Percentiles rank a stretch among this genome's conserved stretches.
Evolutionary conservation across 1,139 yeast species (phyloP).

Genomic region (Yamadazyma taylorii): DNA sequence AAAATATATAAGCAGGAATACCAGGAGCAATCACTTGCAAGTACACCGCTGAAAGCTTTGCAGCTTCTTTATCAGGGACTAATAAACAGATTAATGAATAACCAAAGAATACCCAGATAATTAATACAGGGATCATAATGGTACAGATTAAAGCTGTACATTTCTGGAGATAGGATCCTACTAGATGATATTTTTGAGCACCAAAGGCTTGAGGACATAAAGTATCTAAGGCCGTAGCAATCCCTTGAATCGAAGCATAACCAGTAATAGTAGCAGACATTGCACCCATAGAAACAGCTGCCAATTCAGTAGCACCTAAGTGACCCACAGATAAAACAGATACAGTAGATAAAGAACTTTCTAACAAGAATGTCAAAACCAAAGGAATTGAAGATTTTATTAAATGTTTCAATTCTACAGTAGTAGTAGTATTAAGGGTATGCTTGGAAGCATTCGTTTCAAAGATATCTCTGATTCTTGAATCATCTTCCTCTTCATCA

Average conservation of each 20-base stretch:
- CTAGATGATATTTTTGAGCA: constrained; percentile 51
- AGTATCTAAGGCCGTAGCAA: constrained; percentile 59
- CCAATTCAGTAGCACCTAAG: constrained; percentile 56
- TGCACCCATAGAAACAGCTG: constrained; percentile 63
- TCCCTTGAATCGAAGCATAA: constrained; percentile 57
- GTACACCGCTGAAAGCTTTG: constrained; percentile 51
- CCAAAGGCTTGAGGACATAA: constrained; percentile 63
- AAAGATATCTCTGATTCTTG: constrained; percentile 31
- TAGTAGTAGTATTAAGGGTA: constrained; percentile 21
- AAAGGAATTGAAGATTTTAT: constrained; percentile 50
- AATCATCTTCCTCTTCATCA: constrained; percentile 31
- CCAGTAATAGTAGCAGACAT: constrained; percentile 64
- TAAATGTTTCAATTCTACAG: constrained; percentile 41
- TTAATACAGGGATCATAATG: constrained; percentile 50
- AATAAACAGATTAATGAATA: constrained; percentile 35
- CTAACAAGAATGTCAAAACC: constrained; percentile 53
- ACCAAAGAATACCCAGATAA: constrained; percentile 51
- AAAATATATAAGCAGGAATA: constrained; percentile 54
- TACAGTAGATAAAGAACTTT: constrained; percentile 56
- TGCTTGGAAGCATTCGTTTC: constrained; percentile 36
- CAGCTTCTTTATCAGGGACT: constrained; percentile 50
- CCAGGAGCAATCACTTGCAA: constrained; percentile 52
- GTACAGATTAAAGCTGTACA: constrained; percentile 52
- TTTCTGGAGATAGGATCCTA: constrained; percentile 54
- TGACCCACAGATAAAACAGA: constrained; percentile 62